Evolutionary conservation across 2,329 filamentous ascomycete genomes (phyloP), one percentile per base, ranked within the genome.

Genomic region (Colletotrichum eleusines): DNA sequence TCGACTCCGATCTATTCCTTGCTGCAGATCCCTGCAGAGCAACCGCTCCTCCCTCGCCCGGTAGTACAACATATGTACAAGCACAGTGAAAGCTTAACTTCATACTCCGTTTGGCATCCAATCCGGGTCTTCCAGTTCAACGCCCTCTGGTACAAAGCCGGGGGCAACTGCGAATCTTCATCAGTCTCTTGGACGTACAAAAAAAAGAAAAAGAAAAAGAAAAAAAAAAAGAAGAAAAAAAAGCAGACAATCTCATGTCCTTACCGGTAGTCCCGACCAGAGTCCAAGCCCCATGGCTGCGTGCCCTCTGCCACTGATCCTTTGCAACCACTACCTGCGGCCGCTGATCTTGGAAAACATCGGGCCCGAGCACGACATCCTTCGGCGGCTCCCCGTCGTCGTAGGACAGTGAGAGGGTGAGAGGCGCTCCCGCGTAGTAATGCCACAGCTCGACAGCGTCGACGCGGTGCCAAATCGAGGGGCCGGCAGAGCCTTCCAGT

Each of bases 381-480:
- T 78, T 76, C 72, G 78, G 77, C 46, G 77, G 78, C 74, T 69
- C 76, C 3, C 84, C 84, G 64, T 87, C 80, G 61, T 87, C 76
- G 26, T 69, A 75, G 1, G 84, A 84, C 0, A 87, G 76, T 2
- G 80, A 84, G 12, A 87, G 76, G 14, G 76, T 80, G 59, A 88
- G 75, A 1, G 85, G 85, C 8, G 86, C 84, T 6, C 86, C 86
- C 11, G 84, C 85, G 61, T 87, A 87, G 77, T 85, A 82, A 74
- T 88, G 86, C 86, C 86, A 88, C 11, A 85, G 76, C 74, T 88
- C 84, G 46, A 77, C 82, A 3, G 83, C 82, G 66, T 86, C 84
- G 59, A 85, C 81, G 63, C 84, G 83, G 76, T 88, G 86, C 86
- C 85, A 88, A 68, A 81, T 75, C 5, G 86, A 88, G 23, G 80